Evolutionary conservation across 768 basidiomycete species (phyloP).

Genomic region (Pisolithus sp.): DNA sequence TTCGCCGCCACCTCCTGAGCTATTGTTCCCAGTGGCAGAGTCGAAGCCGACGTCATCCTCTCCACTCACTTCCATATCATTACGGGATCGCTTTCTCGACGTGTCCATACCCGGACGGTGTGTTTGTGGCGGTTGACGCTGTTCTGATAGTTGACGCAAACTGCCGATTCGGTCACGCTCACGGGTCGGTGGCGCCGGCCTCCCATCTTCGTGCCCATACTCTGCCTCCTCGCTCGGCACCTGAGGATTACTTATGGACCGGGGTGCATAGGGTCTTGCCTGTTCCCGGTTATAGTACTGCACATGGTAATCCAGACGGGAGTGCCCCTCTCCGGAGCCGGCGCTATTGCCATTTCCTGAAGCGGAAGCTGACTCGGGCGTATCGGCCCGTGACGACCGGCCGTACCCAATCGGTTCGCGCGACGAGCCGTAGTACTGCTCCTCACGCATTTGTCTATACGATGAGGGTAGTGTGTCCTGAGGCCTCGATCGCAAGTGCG

Average conservation of each 20-base stretch:
- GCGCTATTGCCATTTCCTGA: slow-evolving; percentile 23
- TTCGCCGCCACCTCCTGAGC: slow-evolving; percentile 21
- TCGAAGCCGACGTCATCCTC: slow-evolving; percentile 39
- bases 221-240: slow-evolving; percentile 40
- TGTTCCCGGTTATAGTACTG: slow-evolving; percentile 48
- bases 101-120: slow-evolving; percentile 37
- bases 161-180: slow-evolving; percentile 35
- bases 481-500: slow-evolving; percentile 33
- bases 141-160: slow-evolving; percentile 28
- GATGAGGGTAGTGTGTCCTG: slow-evolving; percentile 21
- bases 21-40: slow-evolving; percentile 22
- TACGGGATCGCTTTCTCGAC: slow-evolving; percentile 50
- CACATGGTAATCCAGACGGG: slow-evolving; percentile 44
- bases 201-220: slow-evolving; percentile 49
- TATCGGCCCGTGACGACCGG: slow-evolving; percentile 48
- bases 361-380: slow-evolving; percentile 52
- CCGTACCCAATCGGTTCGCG: slow-evolving; percentile 30
- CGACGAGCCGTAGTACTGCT: slow-evolving; percentile 16
- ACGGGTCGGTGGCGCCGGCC: slow-evolving; percentile 26
- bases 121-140: slow-evolving; percentile 8
- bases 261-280: slow-evolving; percentile 44
- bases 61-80: slow-evolving; percentile 60
- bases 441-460: slow-evolving; percentile 23
- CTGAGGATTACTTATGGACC: slow-evolving; percentile 39
- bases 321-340: slow-evolving; percentile 37